These are phyloP conservation scores for Ceratobasidium sp. DNA, from an alignment of 1,284 basidiomycete genomes.

Conservation along the genomic window DNA sequence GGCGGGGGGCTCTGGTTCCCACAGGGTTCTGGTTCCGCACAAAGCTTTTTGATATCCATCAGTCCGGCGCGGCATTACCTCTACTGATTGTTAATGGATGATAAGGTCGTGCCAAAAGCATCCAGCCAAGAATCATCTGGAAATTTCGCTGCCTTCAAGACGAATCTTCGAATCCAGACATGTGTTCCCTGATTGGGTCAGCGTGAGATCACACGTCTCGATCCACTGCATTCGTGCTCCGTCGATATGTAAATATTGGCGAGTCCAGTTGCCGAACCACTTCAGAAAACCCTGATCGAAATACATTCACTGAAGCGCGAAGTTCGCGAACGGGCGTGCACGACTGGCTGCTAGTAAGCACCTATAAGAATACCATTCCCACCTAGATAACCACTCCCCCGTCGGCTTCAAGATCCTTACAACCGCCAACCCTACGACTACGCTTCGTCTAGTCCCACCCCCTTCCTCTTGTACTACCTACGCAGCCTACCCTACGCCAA, in stretches of 20 bases:
- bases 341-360: conserved; percentile 12
- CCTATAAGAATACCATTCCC: conserved; percentile 25
- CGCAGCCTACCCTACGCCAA: background rate
- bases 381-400: conserved; percentile 26
- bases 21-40: conserved; percentile 24
- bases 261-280: conserved; percentile 27
- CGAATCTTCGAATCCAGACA: conserved; percentile 30
- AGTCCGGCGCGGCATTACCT: conserved; percentile 20
- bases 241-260: conserved; percentile 36
- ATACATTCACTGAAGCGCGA: conserved; percentile 31
- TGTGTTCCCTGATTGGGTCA: conserved; percentile 29
- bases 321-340: conserved; percentile 6
- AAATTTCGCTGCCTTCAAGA: conserved; percentile 10
- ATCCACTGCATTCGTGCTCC: conserved; percentile 9
- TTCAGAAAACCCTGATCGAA: conserved; percentile 36
- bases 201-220: conserved; percentile 28
- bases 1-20: conserved; percentile 28
- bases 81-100: conserved; percentile 23
- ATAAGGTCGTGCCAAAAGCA: conserved; percentile 29
- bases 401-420: too few relatives aligned
- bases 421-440: background rate
- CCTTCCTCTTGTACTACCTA: background rate
- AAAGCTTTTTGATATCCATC: conserved; percentile 30
- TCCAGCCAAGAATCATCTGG: conserved; percentile 25
- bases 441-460: background rate